Base-by-base conservation (phyloP, 164 flowering plant species). In the Vitis riparia region DNA sequence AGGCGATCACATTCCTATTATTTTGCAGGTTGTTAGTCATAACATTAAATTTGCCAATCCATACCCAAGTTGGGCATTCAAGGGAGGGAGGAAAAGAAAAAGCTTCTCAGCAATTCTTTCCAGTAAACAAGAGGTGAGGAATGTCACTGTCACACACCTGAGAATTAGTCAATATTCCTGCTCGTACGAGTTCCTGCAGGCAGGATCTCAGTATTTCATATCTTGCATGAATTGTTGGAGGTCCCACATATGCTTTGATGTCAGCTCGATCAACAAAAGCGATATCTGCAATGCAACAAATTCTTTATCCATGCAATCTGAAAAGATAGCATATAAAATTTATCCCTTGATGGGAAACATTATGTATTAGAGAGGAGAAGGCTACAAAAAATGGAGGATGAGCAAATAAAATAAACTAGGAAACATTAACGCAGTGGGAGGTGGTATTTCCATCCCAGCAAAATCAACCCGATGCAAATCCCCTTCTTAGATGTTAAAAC, bases 241-340 rank as follows among this genome's bases (percentile, higher is more conserved):
- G 98, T 44, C 99, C 98, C 30, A 96, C 92, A 79, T 88, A 96
- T 51, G 99, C 99, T 82, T 96, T 96, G 68, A 96, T 96, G 79
- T 95, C 99, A 66, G 99, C 98, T 68, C 98, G 89, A 81, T 96
- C 99, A 52, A 96, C 98, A 80, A 96, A 96, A 55, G 99, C 99
- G 78, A 96, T 77, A 85, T 96, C 99, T 96, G 90, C 82, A 85
- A 74, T 65, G 68, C 71, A 80, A 62, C 66, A 55, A 73, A 74
- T 37, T 49, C 9, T 11, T 30, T 37, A 37, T 6, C 44, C 5
- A 37, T 37, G 44, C 44, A 3, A 37, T 37, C 7, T 6, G 7
- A 30, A 48, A 32, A 12, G n/a, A 3, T 17, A 17, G 13, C 16
- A 60, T 12, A 60, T 59, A 2, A 59, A 13, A 29, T 14, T 12